Evolutionary conservation across 78 protist genomes (phyloP).

Genomic region (Monosiga brevicollis): DNA sequence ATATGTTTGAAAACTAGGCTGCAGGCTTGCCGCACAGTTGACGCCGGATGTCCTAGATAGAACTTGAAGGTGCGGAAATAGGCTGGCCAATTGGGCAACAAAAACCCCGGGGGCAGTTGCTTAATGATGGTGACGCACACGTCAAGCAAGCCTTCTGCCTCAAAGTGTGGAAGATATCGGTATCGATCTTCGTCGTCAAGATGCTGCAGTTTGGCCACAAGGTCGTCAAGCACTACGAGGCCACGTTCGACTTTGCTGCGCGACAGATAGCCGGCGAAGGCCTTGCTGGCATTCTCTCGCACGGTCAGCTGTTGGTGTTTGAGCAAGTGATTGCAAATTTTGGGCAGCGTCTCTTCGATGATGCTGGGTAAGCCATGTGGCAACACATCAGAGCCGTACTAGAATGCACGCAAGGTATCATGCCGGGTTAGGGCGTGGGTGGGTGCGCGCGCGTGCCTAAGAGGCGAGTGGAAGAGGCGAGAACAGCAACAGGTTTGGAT

Average conservation of each 20-base stretch:
- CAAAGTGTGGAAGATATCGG: background rate
- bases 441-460: too few relatives aligned
- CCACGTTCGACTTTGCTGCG: background rate
- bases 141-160: background rate
- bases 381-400: background rate
- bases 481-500: background rate
- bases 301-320: slow-evolving; percentile 14
- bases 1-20: background rate
- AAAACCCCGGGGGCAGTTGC: background rate
- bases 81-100: slow-evolving; percentile 2
- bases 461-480: background rate
- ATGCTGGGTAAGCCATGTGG: background rate
- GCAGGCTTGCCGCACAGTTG: slow-evolving; percentile 11
- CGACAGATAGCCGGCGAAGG: slow-evolving; percentile 6
- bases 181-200: too few relatives aligned
- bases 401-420: background rate
- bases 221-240: background rate
- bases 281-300: slow-evolving; percentile 11
- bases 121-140: background rate
- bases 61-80: background rate
- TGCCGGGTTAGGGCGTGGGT: background rate
- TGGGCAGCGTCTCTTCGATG: background rate
- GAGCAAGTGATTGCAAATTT: background rate
- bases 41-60: slow-evolving; percentile 18
- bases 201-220: background rate